Evolutionary conservation across 176 grass and related monocot genomes (phyloP).

Genomic region (Oryza glumipatula): DNA sequence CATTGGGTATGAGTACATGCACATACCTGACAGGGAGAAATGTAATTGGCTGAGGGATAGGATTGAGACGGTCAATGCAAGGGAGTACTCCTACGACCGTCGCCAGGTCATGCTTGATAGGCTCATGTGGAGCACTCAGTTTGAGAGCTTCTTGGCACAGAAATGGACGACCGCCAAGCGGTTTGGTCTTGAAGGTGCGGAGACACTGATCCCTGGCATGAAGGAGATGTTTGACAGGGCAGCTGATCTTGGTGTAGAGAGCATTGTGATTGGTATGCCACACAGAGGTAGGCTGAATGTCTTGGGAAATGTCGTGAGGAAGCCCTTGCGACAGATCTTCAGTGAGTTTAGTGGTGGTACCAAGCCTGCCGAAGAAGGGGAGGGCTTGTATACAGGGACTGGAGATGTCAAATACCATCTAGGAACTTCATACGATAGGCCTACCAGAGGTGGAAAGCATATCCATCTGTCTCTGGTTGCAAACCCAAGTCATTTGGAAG

Average conservation of each 20-base stretch:
- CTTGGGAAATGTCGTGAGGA: constrained; percentile 88
- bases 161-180: constrained; percentile 92
- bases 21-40: constrained; percentile 80
- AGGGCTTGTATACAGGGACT: constrained; percentile 90
- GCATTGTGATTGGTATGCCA: constrained; percentile 96
- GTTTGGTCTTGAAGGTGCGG: constrained; percentile 83
- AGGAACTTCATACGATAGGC: constrained; percentile 93
- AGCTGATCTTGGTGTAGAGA: constrained; percentile 81
- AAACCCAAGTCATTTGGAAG: constrained; percentile 97
- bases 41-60: constrained; percentile 97
- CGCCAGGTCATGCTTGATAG: constrained; percentile 86
- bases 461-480: constrained; percentile 95
- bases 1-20: constrained; percentile 94
- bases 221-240: constrained; percentile 98
- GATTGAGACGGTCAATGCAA: constrained; percentile 72
- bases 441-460: constrained; percentile 83
- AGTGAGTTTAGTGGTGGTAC: constrained; percentile 95
- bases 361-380: constrained; percentile 82
- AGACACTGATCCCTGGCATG: constrained; percentile 98
- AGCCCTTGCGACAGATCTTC: constrained; percentile 93
- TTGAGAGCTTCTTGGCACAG: constrained; percentile 90
- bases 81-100: constrained; percentile 67
- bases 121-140: constrained; percentile 96
- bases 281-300: constrained; percentile 97
- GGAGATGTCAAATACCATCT: constrained; percentile 98